Conservation (phyloP, 495 filamentous ascomycete genomes). For the Penicillium bialowiezense region DNA sequence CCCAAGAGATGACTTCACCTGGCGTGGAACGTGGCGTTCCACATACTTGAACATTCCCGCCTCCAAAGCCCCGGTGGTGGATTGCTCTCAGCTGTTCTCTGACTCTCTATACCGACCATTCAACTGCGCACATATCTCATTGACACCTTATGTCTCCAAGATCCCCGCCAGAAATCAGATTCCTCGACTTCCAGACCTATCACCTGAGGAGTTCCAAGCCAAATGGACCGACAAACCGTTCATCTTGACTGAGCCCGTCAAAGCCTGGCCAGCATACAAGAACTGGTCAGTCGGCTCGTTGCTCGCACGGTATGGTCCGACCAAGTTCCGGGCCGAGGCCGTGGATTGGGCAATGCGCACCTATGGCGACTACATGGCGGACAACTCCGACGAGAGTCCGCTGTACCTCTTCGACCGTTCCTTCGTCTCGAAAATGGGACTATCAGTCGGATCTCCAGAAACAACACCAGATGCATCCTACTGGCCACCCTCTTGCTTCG, state of each 20-base stretch:
- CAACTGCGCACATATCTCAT: constrained; percentile 73
- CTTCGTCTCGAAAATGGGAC: constrained; percentile 84
- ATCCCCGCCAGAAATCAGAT: constrained; percentile 78
- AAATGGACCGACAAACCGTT: constrained; percentile 82
- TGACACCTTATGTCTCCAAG: constrained; percentile 61
- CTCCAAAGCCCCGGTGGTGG: constrained; percentile 49
- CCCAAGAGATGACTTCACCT: constrained; percentile 53
- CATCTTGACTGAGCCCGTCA: constrained; percentile 82
- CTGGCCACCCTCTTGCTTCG: constrained; percentile 84
- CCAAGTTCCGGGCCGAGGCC: constrained; percentile 83
- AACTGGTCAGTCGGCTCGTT: constrained; percentile 70
- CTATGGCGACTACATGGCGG: constrained; percentile 81
- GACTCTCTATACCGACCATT: constrained; percentile 90
- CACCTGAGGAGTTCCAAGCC: constrained; percentile 67
- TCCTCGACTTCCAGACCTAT: constrained; percentile 62
- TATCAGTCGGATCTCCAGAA: constrained; percentile 54
- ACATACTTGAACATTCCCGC: constrained; percentile 67
- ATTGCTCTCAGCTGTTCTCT: constrained; percentile 80
- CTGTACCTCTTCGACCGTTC: constrained; percentile 87
- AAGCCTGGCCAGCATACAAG: constrained; percentile 74
- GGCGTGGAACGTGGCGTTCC: constrained; percentile 84
- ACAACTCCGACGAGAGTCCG: constrained; percentile 83
- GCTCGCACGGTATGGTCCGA: constrained; percentile 57
- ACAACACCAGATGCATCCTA: constrained; percentile 57
- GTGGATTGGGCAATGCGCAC: constrained; percentile 84